Evolutionary conservation across 2,329 filamentous ascomycete genomes (phyloP), one percentile per base, ranked within the genome.

Genomic region (Podosphaera leucotricha): DNA sequence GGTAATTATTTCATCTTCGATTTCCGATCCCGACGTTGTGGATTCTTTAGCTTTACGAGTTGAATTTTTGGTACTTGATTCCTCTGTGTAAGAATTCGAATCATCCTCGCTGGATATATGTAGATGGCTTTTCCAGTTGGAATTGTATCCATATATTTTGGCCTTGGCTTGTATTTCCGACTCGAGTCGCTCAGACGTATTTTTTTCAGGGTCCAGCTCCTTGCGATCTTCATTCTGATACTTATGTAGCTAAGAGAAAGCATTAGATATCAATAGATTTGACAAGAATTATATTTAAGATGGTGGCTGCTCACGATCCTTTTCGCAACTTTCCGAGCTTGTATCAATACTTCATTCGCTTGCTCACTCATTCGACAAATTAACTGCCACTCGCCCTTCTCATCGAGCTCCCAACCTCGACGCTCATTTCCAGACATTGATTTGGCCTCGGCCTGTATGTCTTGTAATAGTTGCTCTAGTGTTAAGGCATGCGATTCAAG

Each of bases 311-410:
- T 49, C 41, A 55, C 53, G 38, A 55, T 48, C 20, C 50, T 50
- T 26, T 42, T 42, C 19, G 50, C 50, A 41, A 49, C 46, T 43
- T 42, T 36, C 15, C 46, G 48, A 19, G 49, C 52, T 41, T 43
- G 43, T 19, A 21, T 36, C 16, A 54, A 38, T 2, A 49, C 44
- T 28, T 53, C 48, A 38, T 49, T 46, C 8, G 49, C 46, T 6
- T 51, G 38, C 48, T 55, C 50, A 46, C 55, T 44, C 45, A 53
- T 48, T 0, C 47, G 51, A 39, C 49, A 51, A n/a, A 55, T 46
- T 45, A 47, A 40, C 37, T 47, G 49, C 51, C 52, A 55, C 44
- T 53, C 50, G 0, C 53, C 53, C 37, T 45, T 48, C 46, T 51
- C 48, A 5, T 49, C 50, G 35, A 50, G 21, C 44, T 53, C 50